Base-by-base conservation (phyloP, 1,284 basidiomycete genomes). In the Heterobasidion irregulare region DNA sequence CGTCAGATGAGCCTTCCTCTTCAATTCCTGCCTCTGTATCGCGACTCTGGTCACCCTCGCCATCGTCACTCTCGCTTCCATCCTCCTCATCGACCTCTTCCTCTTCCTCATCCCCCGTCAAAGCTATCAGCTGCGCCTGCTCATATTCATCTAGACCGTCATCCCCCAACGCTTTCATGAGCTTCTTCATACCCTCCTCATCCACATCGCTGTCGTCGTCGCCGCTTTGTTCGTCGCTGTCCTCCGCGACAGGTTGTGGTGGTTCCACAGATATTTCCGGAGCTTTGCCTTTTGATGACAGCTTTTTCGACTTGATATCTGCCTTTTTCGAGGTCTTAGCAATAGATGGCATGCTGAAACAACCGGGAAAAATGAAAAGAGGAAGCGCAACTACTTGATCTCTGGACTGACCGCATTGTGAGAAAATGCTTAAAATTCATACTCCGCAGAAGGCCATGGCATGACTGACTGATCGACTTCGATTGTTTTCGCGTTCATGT, bases 141-240 rank as follows among this genome's bases (percentile, higher is more conserved):
- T 77, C 82, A 64, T 80, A 76, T 8, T 86, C 85, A 61, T 86
- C 82, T 54, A 86, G 67, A 0, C 79, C 83, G 56, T 87, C 82
- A 5, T 86, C 82, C 4, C 83, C 83, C 18, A 89, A 71, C 8
- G 83, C 76, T 53, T 82, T 76, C 77, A 87, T 81, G 41, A 88
- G 72, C 54, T 80, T 75, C 65, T 75, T 70, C 80, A 84, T 80
- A 15, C 82, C 83, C 62, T 81, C 79, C 62, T 82, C 78, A 62
- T 88, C 83, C 34, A 84, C 77, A 46, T 79, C 83, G 2, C 76
- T 81, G 44, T 82, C 77, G 49, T 75, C 75, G 8, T 74, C 74
- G 6, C 65, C 62, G 2, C 63, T 63, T 2, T 63, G 62, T 16
- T 51, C 52, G n/a, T 49, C 52, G 8, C 34, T 47, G 35, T 43